A percentile compares a stretch with the other conserved stretches of the same genome.
Conservation (phyloP, 1,284 basidiomycete genomes). For the Marasmius tenuissimus region DNA sequence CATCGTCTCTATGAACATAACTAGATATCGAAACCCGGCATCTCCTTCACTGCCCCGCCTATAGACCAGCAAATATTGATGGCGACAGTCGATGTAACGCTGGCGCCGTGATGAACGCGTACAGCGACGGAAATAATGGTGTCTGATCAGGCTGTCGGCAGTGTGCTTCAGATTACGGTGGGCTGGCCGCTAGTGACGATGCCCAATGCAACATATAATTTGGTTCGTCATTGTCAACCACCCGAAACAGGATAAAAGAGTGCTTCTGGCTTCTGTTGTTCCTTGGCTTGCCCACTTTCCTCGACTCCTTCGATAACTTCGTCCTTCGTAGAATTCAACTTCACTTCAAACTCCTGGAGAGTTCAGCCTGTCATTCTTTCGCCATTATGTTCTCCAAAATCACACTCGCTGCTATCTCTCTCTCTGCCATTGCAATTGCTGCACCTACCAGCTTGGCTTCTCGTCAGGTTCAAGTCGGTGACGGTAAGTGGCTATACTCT, state of each 20-base stretch:
- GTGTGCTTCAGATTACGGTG: too few relatives aligned
- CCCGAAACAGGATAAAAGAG: not conserved
- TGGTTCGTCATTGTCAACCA: too few relatives aligned
- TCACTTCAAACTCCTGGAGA: not conserved
- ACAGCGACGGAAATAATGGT: too few relatives aligned
- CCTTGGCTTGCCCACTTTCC: not conserved
- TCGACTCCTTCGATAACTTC: not conserved
- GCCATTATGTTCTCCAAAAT: not conserved
- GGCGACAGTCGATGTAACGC: too few relatives aligned
- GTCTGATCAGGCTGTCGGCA: too few relatives aligned
- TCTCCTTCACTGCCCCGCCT: too few relatives aligned
- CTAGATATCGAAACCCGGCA: too few relatives aligned
- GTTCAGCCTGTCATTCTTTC: not conserved
- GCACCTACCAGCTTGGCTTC: constrained; percentile 2
- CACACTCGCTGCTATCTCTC: not conserved
- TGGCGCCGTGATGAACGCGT: too few relatives aligned
- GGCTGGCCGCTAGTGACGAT: too few relatives aligned
- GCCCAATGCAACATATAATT: too few relatives aligned
- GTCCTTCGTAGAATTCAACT: not conserved
- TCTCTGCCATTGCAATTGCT: not conserved
- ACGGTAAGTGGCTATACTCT: not conserved
- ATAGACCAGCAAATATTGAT: too few relatives aligned
- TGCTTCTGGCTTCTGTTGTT: not conserved
- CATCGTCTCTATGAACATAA: too few relatives aligned
- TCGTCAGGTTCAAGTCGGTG: not conserved